Conservation (phyloP, 106 monocot species). For the Dendrobium officinale region DNA sequence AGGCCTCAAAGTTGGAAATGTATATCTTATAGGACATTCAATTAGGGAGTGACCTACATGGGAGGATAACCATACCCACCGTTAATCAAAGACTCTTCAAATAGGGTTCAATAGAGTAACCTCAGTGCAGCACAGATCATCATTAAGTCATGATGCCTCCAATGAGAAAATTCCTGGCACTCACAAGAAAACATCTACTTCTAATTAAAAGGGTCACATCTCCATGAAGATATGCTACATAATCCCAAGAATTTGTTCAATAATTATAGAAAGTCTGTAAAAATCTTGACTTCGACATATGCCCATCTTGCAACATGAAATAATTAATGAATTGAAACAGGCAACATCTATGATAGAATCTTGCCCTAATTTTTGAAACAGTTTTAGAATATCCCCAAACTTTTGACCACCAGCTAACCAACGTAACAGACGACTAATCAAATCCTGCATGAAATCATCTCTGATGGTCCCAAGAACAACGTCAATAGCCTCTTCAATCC, state of each 20-base stretch:
- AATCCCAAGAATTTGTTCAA: constrained; percentile 26
- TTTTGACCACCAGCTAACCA: constrained; percentile 20
- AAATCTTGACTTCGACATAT: constrained; percentile 25
- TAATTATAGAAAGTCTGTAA: constrained; percentile 22
- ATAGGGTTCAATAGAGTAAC: not conserved
- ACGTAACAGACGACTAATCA: constrained; percentile 18
- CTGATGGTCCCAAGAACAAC: constrained; percentile 10
- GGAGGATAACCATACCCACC: not conserved
- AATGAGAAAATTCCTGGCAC: too few relatives aligned
- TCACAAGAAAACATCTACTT: not conserved
- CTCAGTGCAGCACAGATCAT: not conserved
- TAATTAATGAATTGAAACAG: constrained; percentile 23
- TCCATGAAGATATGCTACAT: constrained; percentile 2
- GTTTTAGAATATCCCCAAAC: constrained; percentile 1
- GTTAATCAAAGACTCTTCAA: not conserved
- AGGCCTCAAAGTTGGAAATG: too few relatives aligned
- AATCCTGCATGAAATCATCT: constrained; percentile 14
- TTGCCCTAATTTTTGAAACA: constrained; percentile 26
- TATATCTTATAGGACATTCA: too few relatives aligned
- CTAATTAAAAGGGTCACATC: not conserved
- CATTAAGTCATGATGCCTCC: not conserved
- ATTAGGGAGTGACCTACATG: too few relatives aligned
- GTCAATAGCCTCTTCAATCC: constrained; percentile 14
- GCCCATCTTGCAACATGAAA: constrained; percentile 27
- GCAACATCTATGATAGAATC: constrained; percentile 14